Evolutionary conservation across 2,329 filamentous ascomycete genomes (phyloP).

Genomic region (Penicillium sp.): DNA sequence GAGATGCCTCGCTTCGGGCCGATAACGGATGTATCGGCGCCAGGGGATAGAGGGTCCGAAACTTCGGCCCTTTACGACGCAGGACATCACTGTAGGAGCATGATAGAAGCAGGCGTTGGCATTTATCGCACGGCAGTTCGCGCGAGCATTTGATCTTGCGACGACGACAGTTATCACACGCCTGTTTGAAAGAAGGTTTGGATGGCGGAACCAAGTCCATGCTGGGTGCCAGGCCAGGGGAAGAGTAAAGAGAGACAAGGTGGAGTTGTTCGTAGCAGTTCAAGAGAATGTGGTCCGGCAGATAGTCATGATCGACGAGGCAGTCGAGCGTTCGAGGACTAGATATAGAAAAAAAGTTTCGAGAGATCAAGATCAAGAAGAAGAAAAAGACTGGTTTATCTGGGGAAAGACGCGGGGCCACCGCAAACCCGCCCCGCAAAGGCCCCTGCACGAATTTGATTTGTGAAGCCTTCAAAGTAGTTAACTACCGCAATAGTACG

Average conservation of each 20-base stretch:
- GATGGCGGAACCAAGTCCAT: constrained; percentile 28
- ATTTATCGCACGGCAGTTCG: constrained; percentile 46
- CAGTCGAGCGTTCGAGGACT: constrained; percentile 1
- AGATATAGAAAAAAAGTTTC: not conserved
- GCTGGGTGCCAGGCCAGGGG: constrained; percentile 1
- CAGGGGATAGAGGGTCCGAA: constrained; percentile 41
- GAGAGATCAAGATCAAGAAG: not conserved
- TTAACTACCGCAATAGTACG: too few relatives aligned
- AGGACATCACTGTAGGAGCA: constrained; percentile 44
- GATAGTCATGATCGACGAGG: constrained; percentile 1
- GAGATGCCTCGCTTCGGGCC: constrained; percentile 19
- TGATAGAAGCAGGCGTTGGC: constrained; percentile 37
- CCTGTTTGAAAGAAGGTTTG: constrained; percentile 35
- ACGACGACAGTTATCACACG: constrained; percentile 45
- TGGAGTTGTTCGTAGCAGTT: not conserved
- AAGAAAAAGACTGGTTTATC: constrained; percentile 10
- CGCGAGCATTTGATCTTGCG: constrained; percentile 48
- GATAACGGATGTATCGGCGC: constrained; percentile 39
- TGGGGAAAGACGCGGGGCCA: constrained; percentile 20
- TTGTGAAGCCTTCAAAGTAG: constrained; percentile 1
- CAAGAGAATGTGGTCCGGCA: not conserved
- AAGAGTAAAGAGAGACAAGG: not conserved
- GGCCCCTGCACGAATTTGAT: constrained; percentile 13
- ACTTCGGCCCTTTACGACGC: constrained; percentile 43
- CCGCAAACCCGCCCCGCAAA: constrained; percentile 16